phyloP scores from a whole-genome alignment of 116 monocot species.

The Iris pallida region DNA sequence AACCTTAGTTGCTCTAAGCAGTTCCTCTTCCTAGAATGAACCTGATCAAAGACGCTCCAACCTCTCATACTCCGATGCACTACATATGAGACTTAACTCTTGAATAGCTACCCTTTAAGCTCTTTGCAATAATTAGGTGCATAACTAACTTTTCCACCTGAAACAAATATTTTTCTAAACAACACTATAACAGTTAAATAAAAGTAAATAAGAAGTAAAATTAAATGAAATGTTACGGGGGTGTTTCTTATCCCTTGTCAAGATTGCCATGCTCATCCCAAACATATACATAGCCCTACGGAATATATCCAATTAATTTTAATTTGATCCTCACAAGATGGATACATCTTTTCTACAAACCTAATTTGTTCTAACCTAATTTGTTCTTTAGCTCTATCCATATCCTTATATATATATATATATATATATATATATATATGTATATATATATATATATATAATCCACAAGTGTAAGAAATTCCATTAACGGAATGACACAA shows the following conservation, averaged over 20 bases:
- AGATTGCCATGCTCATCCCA: neutral
- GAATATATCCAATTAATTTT: neutral
- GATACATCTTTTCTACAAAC: neutral
- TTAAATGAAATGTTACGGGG: no score
- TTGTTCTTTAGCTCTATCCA: neutral
- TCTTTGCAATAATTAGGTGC: neutral
- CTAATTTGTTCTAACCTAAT: neutral
- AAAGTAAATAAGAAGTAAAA: neutral
- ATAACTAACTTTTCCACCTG: neutral
- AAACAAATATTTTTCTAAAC: neutral
- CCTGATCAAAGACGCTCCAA: neutral
- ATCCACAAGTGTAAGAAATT: neutral
- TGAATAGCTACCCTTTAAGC: neutral
- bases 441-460: no score
- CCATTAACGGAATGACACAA: neutral
- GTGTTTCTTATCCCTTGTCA: neutral
- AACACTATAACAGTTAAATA: neutral
- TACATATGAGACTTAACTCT: neutral
- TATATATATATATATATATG: no score
- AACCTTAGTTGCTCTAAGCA: neutral
- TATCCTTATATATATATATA: neutral
- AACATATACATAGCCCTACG: neutral
- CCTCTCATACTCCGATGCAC: neutral
- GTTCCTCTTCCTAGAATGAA: neutral
- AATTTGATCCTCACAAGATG: neutral